These are phyloP conservation scores for Canariomyces notabilis DNA, from an alignment of 2,329 filamentous ascomycete genomes.

Conservation along the genomic window DNA sequence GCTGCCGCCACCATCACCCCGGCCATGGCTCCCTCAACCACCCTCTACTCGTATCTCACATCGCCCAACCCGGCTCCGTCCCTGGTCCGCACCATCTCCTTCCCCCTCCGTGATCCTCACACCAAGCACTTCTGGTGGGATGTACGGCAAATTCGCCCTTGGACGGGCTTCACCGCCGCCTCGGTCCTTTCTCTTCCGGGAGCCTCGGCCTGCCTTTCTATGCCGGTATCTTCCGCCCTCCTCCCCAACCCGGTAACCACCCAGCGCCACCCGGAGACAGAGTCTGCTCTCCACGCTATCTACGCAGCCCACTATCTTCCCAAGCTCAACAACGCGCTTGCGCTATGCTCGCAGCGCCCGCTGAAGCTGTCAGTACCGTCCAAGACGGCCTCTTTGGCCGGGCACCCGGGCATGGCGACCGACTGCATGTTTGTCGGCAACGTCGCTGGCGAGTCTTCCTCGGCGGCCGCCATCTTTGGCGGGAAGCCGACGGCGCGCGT, in stretches of 20 bases:
- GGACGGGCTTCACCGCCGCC: conserved; percentile 71
- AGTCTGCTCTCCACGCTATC: conserved; percentile 68
- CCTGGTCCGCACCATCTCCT: conserved; percentile 73
- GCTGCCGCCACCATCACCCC: conserved; percentile 32
- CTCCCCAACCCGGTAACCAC: conserved; percentile 55
- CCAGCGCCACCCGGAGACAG: conserved; percentile 70
- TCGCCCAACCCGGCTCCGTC: conserved; percentile 74
- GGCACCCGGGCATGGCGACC: conserved; percentile 30
- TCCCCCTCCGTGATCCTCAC: conserved; percentile 59
- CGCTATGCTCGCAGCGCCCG: conserved; percentile 65
- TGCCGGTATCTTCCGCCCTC: conserved; percentile 57
- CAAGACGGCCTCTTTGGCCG: conserved; percentile 31
- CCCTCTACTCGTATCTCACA: conserved; percentile 72
- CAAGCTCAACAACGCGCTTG: conserved; percentile 80
- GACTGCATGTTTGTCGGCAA: conserved; percentile 58
- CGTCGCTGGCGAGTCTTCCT: conserved; percentile 51
- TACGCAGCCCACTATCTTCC: conserved; percentile 75
- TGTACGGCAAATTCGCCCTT: conserved; percentile 77
- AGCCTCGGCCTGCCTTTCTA: conserved; percentile 66
- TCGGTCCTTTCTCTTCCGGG: conserved; percentile 69
- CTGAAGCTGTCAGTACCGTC: conserved; percentile 47
- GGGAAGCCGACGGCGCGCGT: conserved; percentile 43
- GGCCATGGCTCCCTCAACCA: conserved; percentile 53
- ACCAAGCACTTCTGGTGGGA: conserved; percentile 96
- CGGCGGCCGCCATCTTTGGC: conserved; percentile 48